Percentiles rank a stretch among this genome's conserved stretches.
Evolutionary conservation across 768 basidiomycete species (phyloP).

Genomic region (Leccinum longicurvipes): DNA sequence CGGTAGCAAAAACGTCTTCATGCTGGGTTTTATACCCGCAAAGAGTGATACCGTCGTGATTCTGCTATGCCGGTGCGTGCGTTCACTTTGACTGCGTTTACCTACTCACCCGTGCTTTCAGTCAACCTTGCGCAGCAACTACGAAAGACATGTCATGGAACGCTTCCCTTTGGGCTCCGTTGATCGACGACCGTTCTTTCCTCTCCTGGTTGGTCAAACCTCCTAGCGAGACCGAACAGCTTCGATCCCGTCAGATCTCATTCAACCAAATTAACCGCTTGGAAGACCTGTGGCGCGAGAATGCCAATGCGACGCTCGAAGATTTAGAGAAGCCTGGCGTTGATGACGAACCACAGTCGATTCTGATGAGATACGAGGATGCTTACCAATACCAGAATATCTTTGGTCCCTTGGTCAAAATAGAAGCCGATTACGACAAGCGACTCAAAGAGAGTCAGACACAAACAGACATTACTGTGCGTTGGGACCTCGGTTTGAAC

Average conservation of each 20-base stretch:
- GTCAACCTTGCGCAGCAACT: conserved; percentile 96
- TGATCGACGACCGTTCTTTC: conserved; percentile 98
- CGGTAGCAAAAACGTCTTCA: conserved; percentile 98
- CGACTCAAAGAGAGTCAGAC: conserved; percentile 97
- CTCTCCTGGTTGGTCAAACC: conserved; percentile 99
- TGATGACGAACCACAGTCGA: conserved; percentile 95
- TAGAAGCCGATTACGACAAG: conserved; percentile 99
- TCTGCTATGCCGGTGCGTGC: conserved; percentile 82
- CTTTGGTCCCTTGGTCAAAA: conserved; percentile 98
- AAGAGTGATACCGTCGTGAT: conserved; percentile 99
- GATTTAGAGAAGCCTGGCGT: conserved; percentile 97
- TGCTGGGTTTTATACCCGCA: conserved; percentile 98
- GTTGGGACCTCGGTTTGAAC: conserved; percentile 98
- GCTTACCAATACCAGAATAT: conserved; percentile 99
- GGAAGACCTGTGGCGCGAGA: conserved; percentile 97
- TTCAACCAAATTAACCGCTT: conserved; percentile 96
- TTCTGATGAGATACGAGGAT: conserved; percentile 90
- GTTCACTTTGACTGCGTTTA: not conserved
- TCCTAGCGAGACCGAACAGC: conserved; percentile 93
- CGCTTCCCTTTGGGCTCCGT: conserved; percentile 93
- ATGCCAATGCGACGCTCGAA: conserved; percentile 89
- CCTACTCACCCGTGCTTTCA: conserved; percentile 28
- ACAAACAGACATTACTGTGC: conserved; percentile 91
- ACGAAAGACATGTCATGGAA: conserved; percentile 99
- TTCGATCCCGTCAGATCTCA: conserved; percentile 94